These are phyloP conservation scores for Taphrina flavorubra DNA, from an alignment of 1,139 yeast species.

Conservation along the genomic window DNA sequence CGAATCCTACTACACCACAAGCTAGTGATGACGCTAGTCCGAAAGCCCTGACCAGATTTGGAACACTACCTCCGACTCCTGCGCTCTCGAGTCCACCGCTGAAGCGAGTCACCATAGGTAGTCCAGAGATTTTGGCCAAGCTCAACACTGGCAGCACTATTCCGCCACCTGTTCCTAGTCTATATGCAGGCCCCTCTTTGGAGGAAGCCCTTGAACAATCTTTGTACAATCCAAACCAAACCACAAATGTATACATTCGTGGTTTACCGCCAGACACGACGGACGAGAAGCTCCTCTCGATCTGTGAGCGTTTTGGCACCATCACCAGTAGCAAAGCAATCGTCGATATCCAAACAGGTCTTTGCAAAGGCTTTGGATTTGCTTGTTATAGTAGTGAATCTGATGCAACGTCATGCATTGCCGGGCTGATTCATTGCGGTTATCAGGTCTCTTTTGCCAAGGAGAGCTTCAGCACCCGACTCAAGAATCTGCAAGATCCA, in stretches of 20 bases:
- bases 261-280: constrained; percentile 48
- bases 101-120: background rate
- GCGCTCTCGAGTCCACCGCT: background rate
- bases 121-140: constrained; percentile 13
- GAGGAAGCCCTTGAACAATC: constrained; percentile 45
- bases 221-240: constrained; percentile 46
- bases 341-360: constrained; percentile 45
- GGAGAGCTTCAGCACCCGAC: constrained; percentile 48
- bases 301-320: constrained; percentile 46
- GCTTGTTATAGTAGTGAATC: constrained; percentile 46
- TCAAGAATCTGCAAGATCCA: constrained; percentile 47
- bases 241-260: constrained; percentile 49
- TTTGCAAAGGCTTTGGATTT: constrained; percentile 48
- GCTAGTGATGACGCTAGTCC: constrained; percentile 8
- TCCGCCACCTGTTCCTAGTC: constrained; percentile 42
- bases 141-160: constrained; percentile 21
- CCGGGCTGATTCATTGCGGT: constrained; percentile 47
- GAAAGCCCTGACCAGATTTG: background rate
- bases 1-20: background rate
- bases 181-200: constrained; percentile 37
- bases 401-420: constrained; percentile 46
- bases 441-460: constrained; percentile 48
- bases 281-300: constrained; percentile 45
- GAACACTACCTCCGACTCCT: constrained; percentile 8
- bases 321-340: constrained; percentile 48